Evolutionary conservation across 2,329 filamentous ascomycete species (phyloP), one percentile per base, ranked within the genome.

Genomic region (Cryphonectria radicalis): DNA sequence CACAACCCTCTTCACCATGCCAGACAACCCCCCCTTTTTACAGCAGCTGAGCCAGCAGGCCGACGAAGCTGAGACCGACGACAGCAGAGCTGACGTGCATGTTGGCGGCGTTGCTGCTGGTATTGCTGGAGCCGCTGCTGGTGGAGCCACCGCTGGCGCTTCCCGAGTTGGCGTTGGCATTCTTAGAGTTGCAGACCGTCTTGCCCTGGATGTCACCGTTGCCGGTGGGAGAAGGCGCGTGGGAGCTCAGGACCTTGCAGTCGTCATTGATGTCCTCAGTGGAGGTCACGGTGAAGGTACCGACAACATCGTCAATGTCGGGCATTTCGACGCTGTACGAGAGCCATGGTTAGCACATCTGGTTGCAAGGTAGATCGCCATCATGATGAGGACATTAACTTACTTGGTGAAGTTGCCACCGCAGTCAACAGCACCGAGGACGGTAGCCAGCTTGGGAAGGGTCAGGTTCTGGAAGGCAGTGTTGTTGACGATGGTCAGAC

Each of bases 401-500:
- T 87, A 97, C 94, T 88, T 86, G 74, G 90, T 87, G 82, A 98
- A 97, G 85, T 90, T 92, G 78, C 96, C 96, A 77, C 91, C 90
- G 81, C 97, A 89, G 81, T 94, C 91, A 79, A 98, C 86, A 77
- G 93, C 94, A 84, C 95, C 95, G 74, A 86, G 88, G 72, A 98
- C 89, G 69, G 84, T 88, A 79, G 88, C 79, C 40, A 99, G 88
- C 74, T 85, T 80, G 73, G 88, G 86, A 83, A 98, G 92, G 46
- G 88, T 82, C 70, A 98, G 86, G 73, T 84, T 80, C 70, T 82
- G 76, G 46, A 98, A 88, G 70, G 86, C 84, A 73, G 93, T 93
- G 91, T 98, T 98, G 89, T 97, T 97, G 83, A 93, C 91, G 79
- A 99, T 89, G 76, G 92, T 90, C 80, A 97, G 89, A 80, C 92